Base-by-base conservation (phyloP, 768 basidiomycete genomes). In the Pisolithus sp. region DNA sequence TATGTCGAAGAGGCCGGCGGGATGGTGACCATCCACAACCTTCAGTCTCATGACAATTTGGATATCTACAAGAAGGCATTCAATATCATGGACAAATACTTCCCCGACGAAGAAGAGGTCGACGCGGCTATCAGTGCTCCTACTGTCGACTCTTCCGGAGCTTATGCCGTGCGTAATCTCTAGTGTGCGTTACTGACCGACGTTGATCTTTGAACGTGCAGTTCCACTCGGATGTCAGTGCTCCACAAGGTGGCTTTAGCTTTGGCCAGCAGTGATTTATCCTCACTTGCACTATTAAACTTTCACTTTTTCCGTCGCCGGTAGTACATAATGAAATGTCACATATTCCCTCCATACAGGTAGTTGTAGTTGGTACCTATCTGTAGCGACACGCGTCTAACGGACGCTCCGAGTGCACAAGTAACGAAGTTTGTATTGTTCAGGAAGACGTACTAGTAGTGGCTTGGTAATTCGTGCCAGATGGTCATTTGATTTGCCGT, bases 1-100 rank as follows among this genome's bases (percentile, higher is more conserved):
- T 98, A 76, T 60, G 92, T 98, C 41, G 96, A 99, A 71, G 96
- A 99, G 72, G 94, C 94, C 9, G 94, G 96, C 53, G 96, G 96
- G 49, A 98, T 99, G 96, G 82, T 93, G 59, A 89, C 93, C 18
- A 97, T 99, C 68, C 95, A 99, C 77, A 94, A 97, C 71, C 82
- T 98, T 50, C 96, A 99, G 73, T 93, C 95, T 71, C 96, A 98
- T 71, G 95, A 99, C 75, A 99, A 99, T 73, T 72, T 97, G 71
- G 95, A 98, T 61, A 98, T 99, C 62, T 99, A 99, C 76, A 97
- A 97, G 82, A 98, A 99, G 76, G 95, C 94, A 39, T 99, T 93
- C 79, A 92, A 92, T 70, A 96, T 92, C 63, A 91, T 91, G 88
- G 88, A 92, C 74, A 94, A 94, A 66, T 96, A 95, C 76, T 96